phyloP scores from a whole-genome alignment of 805 yeast species.

The Metschnikowia borealis region DNA sequence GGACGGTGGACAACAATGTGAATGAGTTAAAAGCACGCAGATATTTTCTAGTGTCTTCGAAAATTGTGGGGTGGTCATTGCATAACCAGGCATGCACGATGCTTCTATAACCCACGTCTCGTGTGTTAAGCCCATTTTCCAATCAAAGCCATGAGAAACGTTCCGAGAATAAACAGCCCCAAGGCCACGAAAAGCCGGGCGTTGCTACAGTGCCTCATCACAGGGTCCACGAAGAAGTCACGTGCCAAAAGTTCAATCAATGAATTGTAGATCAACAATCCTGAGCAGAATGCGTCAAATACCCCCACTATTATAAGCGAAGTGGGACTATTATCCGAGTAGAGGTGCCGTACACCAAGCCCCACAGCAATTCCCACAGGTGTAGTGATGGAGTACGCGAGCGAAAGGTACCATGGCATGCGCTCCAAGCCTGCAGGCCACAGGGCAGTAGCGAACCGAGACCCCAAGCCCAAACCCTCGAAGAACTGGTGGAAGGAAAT shows the following conservation, averaged over 20 bases:
- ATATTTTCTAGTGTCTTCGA: too few relatives aligned
- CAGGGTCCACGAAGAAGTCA: slow-evolving; percentile 61
- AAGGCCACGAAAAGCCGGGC: slow-evolving; percentile 50
- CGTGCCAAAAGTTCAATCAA: slow-evolving; percentile 76
- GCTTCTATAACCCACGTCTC: background rate
- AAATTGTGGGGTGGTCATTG: too few relatives aligned
- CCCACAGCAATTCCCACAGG: slow-evolving; percentile 80
- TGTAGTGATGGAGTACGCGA: slow-evolving; percentile 42
- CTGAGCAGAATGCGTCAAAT: slow-evolving; percentile 73
- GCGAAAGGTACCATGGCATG: slow-evolving; percentile 17
- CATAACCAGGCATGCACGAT: background rate
- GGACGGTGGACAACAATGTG: background rate
- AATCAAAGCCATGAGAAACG: slow-evolving; percentile 73
- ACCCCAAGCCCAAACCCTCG: slow-evolving; percentile 32
- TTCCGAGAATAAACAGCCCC: slow-evolving; percentile 55
- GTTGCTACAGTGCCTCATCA: slow-evolving; percentile 55
- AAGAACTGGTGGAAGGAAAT: slow-evolving; percentile 31
- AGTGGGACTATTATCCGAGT: slow-evolving; percentile 53
- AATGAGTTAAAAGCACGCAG: background rate
- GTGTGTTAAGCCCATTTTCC: slow-evolving; percentile 64
- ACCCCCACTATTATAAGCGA: slow-evolving; percentile 67
- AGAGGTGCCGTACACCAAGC: slow-evolving; percentile 63
- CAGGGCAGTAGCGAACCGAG: slow-evolving; percentile 26
- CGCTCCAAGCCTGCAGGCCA: slow-evolving; percentile 21
- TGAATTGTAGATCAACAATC: slow-evolving; percentile 74